Percentiles rank a stretch among this genome's conserved stretches.
These are phyloP conservation scores for Mallotus repandus DNA, from an alignment of 441 rosid genomes.

Conservation along the genomic window DNA sequence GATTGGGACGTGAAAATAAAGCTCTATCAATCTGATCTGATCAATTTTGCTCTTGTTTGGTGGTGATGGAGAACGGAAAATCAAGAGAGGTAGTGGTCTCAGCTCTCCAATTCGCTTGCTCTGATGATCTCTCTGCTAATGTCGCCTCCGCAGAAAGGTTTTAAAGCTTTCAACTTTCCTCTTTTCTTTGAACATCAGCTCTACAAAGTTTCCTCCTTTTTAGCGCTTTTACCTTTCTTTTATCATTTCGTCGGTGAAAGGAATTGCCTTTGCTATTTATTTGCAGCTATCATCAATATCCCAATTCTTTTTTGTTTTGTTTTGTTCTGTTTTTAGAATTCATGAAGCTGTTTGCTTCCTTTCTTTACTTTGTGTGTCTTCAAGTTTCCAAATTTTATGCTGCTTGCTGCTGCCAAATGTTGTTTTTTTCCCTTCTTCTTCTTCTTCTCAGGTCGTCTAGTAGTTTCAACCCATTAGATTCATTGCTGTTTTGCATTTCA, in stretches of 20 bases:
- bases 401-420: neutral
- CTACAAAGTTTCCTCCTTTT: too few species aligned
- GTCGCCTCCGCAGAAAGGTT: conserved; percentile 63
- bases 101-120: conserved; percentile 64
- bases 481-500: neutral
- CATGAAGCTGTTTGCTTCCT: too few species aligned
- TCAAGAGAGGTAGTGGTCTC: conserved; percentile 48
- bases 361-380: neutral
- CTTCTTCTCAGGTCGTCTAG: neutral
- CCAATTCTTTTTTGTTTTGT: too few species aligned
- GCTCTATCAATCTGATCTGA: neutral
- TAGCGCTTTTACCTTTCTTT: too few species aligned
- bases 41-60: neutral
- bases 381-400: too few species aligned
- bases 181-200: too few species aligned
- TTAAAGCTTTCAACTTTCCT: neutral
- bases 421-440: neutral
- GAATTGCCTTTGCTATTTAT: too few species aligned
- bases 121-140: conserved; percentile 59
- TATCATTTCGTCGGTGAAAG: too few species aligned
- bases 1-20: too few species aligned
- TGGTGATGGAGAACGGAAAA: conserved; percentile 17
- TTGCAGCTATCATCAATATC: too few species aligned
- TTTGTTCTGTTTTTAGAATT: too few species aligned
- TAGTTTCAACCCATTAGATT: neutral